Base-by-base conservation (phyloP, 2,329 filamentous ascomycete genomes). In the Mycosphaerella sp. region DNA sequence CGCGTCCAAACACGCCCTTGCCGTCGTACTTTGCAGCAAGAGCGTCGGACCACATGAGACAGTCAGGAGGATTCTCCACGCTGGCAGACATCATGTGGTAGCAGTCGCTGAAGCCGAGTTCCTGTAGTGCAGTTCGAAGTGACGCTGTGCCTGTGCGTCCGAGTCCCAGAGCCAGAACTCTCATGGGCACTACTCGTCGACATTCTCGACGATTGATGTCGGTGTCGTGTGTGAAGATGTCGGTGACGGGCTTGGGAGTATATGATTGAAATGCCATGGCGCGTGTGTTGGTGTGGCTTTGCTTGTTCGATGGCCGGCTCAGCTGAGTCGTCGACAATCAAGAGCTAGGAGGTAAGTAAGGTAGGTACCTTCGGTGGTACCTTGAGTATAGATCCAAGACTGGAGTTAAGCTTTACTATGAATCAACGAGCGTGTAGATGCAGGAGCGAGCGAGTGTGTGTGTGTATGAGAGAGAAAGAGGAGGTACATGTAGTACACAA, bases 1-100 rank as follows among this genome's bases (percentile, higher is more conserved):
- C 78, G 47, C 82, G 79, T 21, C 79, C 81, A 61, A 86, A 86
- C 7, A 73, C 75, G 51, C 82, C 81, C 49, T 81, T 73, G 32
- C 79, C 79, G 60, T 84, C 78, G 70, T 77, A 83, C 65, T 82
- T 82, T 60, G 82, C 81, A 14, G 74, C 73, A 52, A 88, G 76
- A 29, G 84, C 84, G 59, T 87, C 82, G 71, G 82, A 80, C 85
- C 85, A 88, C 73, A 86, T 80, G 41, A 85, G 73, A 51, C 80
- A 81, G 64, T 86, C 84, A 23, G 79, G 80, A 9, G 81, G 81
- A 70, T 85, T 86, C 72, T 86, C 83, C 56, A 85, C 80, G 55
- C 79, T 82, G 60, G 80, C 81, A 63, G 78, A 83, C 80, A 85
- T 84, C 83, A 86, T 86, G 74, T 87, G 85, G 76, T 87, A 87